phyloP scores from a whole-genome alignment of 1,139 yeast species.

The Hansenula sp. region DNA sequence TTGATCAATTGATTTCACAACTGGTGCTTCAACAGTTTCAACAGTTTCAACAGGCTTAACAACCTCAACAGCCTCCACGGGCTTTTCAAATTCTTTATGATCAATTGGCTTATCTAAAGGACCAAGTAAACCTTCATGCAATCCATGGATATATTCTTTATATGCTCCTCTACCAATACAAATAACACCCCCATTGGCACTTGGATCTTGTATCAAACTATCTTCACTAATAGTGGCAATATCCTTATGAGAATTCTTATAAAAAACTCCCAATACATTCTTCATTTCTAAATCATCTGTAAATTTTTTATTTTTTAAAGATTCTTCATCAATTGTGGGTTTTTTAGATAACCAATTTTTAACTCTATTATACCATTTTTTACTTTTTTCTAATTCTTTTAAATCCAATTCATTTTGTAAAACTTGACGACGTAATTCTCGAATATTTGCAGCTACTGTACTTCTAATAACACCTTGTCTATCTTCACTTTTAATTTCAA shows the following conservation, averaged over 20 bases:
- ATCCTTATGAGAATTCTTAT: conserved; percentile 32
- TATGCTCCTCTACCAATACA: conserved; percentile 95
- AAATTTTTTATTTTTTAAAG: conserved; percentile 25
- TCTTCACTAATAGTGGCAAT: conserved; percentile 43
- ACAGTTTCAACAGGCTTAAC: background rate
- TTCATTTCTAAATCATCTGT: conserved; percentile 44
- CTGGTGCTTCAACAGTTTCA: background rate
- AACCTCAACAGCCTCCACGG: too few relatives aligned
- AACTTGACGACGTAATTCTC: conserved; percentile 55
- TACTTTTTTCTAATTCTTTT: conserved; percentile 11
- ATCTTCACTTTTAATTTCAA: conserved; percentile 61
- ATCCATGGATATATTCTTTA: conserved; percentile 84
- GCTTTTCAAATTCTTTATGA: conserved; percentile 8
- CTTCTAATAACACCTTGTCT: conserved; percentile 88
- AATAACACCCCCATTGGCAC: conserved; percentile 75
- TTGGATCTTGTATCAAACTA: conserved; percentile 32
- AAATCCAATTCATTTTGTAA: conserved; percentile 20
- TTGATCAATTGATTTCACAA: conserved; percentile 4
- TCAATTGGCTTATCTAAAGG: conserved; percentile 67
- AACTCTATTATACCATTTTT: conserved; percentile 18
- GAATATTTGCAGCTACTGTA: conserved; percentile 76
- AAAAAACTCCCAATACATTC: conserved; percentile 56
- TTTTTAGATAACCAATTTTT: conserved; percentile 11
- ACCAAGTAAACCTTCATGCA: conserved; percentile 93
- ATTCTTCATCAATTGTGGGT: conserved; percentile 20